A percentile compares a stretch with the other conserved stretches of the same genome.
phyloP scores from a whole-genome alignment of 1,139 yeast species.

The Saccharomycopsis crataegensis region DNA sequence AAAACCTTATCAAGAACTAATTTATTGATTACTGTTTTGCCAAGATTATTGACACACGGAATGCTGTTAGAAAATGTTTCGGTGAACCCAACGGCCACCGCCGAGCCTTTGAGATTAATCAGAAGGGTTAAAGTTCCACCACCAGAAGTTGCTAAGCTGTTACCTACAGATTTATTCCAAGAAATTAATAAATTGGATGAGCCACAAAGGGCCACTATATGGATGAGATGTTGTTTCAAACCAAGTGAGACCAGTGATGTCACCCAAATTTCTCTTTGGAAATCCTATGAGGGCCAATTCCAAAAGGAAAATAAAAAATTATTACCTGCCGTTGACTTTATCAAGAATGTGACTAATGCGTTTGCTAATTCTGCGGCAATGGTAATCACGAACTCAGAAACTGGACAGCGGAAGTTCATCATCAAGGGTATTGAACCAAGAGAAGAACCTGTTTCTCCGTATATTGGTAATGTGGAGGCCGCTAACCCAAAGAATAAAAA shows the following conservation, averaged over 20 bases:
- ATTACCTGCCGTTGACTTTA: conserved; percentile 93
- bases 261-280: conserved; percentile 94
- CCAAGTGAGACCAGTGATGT: conserved; percentile 75
- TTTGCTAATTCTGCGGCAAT: conserved; percentile 90
- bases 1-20: conserved; percentile 37
- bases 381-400: conserved; percentile 57
- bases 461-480: conserved; percentile 13
- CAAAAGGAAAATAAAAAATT: conserved; percentile 51
- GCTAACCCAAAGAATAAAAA: background rate
- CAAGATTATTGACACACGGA: conserved; percentile 51
- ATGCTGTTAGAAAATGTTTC: conserved; percentile 25
- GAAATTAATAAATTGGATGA: conserved; percentile 65
- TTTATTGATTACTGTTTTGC: conserved; percentile 49
- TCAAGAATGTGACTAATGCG: conserved; percentile 86
- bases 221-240: conserved; percentile 92
- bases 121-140: conserved; percentile 40
- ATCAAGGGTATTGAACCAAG: conserved; percentile 85
- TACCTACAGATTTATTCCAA: conserved; percentile 52
- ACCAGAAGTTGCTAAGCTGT: conserved; percentile 53
- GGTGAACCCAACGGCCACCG: conserved; percentile 28
- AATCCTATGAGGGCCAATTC: conserved; percentile 85
- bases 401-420: conserved; percentile 68
- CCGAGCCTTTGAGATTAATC: conserved; percentile 32
- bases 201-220: conserved; percentile 86
- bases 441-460: conserved; percentile 37